Conservation (phyloP, 257 asterid species). For the Penstemon eatonii region DNA sequence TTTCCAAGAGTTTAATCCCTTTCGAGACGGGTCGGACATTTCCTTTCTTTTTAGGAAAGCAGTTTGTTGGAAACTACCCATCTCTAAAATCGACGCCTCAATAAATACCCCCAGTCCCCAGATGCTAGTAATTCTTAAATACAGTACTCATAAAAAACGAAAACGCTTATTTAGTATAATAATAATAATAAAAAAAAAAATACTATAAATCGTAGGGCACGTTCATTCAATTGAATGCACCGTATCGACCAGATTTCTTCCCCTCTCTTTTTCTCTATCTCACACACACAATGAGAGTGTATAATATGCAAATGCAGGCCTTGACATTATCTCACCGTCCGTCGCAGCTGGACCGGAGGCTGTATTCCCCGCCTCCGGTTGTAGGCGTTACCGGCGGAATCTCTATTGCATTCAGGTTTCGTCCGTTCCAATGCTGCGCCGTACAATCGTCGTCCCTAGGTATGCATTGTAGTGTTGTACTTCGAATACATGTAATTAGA, state of each 20-base stretch:
- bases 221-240: conserved; percentile 9
- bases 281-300: conserved; percentile 8
- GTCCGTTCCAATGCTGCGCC: conserved; percentile 42
- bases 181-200: background rate
- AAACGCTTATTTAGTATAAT: too few species aligned
- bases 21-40: too few species aligned
- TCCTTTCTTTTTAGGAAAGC: too few species aligned
- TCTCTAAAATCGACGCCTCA: too few species aligned
- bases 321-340: conserved; percentile 31
- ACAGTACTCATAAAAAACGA: background rate
- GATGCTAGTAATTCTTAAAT: conserved; percentile 3
- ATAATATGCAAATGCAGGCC: conserved; percentile 47
- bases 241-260: background rate
- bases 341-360: conserved; percentile 30
- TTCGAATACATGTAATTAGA: background rate
- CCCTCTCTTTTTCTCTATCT: conserved; percentile 18
- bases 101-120: too few species aligned
- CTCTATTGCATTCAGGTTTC: conserved; percentile 31
- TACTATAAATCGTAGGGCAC: conserved; percentile 4
- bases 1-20: too few species aligned
- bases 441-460: conserved; percentile 43
- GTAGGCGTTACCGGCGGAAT: conserved; percentile 27
- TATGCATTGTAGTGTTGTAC: conserved; percentile 23
- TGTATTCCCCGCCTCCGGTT: conserved; percentile 24
- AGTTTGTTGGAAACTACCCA: too few species aligned